Evolutionary conservation across 2,329 filamentous ascomycete species (phyloP), one percentile per base, ranked within the genome.

Genomic region (Trichoderma afroharzianum): DNA sequence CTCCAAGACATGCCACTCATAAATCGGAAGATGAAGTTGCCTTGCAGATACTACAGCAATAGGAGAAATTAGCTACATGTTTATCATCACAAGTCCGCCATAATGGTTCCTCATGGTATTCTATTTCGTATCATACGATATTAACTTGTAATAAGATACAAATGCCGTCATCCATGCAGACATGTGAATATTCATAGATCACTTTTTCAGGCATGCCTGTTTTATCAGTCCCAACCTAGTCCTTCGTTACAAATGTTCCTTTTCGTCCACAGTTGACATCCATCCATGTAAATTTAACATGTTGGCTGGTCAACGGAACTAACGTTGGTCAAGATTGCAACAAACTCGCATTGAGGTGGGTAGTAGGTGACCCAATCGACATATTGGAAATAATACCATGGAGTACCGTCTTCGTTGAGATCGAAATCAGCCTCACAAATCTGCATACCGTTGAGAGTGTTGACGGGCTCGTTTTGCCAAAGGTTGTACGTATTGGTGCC

Each of bases 301-400:
- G 68, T 63, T 21, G 68, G 68, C 21, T 63, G 59, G 9, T 71
- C 69, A 6, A 55, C 11, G 1, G 62, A 61, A 18, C 36, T 61
- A 21, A 71, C 53, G 18, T 64, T 66, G 21, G 69, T 66, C 53
- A 71, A 24, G 36, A 71, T 50, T 3, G 69, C 69, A 18, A 71
- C 62, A 12, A 71, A 67, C 21, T 71, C 69, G 39, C 69, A 71
- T 3, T 67, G 39, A 11, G 47, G 26, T 6, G 63, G 70, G 30
- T 53, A 71, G 36, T 68, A 67, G 5, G 53, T n/a, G 4, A 62
- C 55, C 70, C 70, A 71, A 33, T 71, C 62, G 53, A 71, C 70
- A 53, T 71, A 71, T 32, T 71, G 70, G 43, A 71, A 71, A 24
- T 71, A 71, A 6, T 71, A 68, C 70, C 70, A 71, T 21, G 62